Base-by-base conservation (phyloP, 108 stramenopile genomes). In the Stephanodiscus triporus region DNA sequence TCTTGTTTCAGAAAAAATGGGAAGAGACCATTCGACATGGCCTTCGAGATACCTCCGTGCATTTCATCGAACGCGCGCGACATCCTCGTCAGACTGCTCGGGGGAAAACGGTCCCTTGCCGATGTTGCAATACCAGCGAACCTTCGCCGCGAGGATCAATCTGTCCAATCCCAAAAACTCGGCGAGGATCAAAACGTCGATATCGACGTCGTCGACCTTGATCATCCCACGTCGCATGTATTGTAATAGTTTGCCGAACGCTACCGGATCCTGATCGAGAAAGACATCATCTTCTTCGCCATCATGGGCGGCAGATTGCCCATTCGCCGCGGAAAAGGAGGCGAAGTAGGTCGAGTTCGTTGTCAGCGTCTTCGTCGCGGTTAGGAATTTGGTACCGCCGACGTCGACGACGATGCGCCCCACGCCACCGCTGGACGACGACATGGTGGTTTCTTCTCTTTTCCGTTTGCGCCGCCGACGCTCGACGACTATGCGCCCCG, bases 161-260 rank as follows among this genome's bases (percentile, higher is more conserved):
- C 36, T 26, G 20, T 70, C 57, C 6, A 70, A 7, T 38, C 30
- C 19, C 55, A 70, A 40, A 40, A 57, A 70, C 34, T 59, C 68
- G 16, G 68, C 55, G 2, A 59, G 68, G 26, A 29, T 2, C 19
- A 70, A 11, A 13, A 70, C 68, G 23, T 27, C 56, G 6, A 10
- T 58, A 10, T 57, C 58, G 34, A 70, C 27, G 6, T 55, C 68
- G 3, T 29, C 56, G 17, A 40, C 56, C 30, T 70, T 47, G 27
- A 70, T 32, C 38, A 60, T 59, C 36, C 68, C 68, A 34, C n/a
- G 16, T 29, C 68, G 32, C 68, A 70, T 70, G 36, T 59, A 70
- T 5, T 55, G 34, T 34, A 70, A 32, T 1, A 70, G 56, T 17
- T 32, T 60, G 23, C 58, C 34, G 56, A 70, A 70, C 7, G 68